phyloP scores from a whole-genome alignment of 495 filamentous ascomycete species.

The Neurospora pannonica region DNA sequence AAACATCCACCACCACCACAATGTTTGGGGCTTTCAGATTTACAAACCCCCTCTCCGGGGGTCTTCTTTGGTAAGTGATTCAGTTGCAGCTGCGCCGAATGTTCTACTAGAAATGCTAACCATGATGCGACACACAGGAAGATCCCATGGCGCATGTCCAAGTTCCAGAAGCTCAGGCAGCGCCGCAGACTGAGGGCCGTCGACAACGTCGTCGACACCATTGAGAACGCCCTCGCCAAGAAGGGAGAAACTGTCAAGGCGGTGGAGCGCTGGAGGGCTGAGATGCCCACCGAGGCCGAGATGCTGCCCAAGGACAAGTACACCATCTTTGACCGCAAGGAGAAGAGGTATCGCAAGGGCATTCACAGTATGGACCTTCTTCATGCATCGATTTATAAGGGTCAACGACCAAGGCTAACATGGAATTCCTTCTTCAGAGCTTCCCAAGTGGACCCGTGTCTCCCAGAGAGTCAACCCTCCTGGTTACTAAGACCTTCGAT shows the following conservation, averaged over 20 bases:
- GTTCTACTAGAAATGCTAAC: not conserved
- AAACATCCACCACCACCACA: constrained; percentile 10
- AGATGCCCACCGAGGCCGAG: constrained; percentile 94
- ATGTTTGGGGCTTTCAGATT: constrained; percentile 81
- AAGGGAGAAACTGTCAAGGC: constrained; percentile 59
- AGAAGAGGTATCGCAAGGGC: constrained; percentile 88
- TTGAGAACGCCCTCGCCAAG: constrained; percentile 66
- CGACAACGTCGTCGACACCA: constrained; percentile 67
- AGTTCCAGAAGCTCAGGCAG: constrained; percentile 81
- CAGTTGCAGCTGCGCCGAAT: not conserved
- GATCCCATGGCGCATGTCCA: constrained; percentile 91
- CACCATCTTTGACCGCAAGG: constrained; percentile 93
- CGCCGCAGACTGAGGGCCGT: constrained; percentile 77
- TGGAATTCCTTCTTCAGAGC: constrained; percentile 40
- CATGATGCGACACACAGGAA: constrained; percentile 52
- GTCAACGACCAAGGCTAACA: constrained; percentile 12
- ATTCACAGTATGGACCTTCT: constrained; percentile 73
- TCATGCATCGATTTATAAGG: not conserved
- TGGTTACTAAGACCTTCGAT: constrained; percentile 56
- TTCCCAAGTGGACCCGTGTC: constrained; percentile 94
- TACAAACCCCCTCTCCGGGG: constrained; percentile 64
- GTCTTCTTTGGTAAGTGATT: constrained; percentile 66
- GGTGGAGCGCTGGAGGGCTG: constrained; percentile 77
- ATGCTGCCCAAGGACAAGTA: constrained; percentile 97
- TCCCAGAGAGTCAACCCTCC: constrained; percentile 89